A percentile compares a stretch with the other conserved stretches of the same genome.
These are phyloP conservation scores for Dendrothele bispora DNA, from an alignment of 768 basidiomycete genomes.

Conservation along the genomic window DNA sequence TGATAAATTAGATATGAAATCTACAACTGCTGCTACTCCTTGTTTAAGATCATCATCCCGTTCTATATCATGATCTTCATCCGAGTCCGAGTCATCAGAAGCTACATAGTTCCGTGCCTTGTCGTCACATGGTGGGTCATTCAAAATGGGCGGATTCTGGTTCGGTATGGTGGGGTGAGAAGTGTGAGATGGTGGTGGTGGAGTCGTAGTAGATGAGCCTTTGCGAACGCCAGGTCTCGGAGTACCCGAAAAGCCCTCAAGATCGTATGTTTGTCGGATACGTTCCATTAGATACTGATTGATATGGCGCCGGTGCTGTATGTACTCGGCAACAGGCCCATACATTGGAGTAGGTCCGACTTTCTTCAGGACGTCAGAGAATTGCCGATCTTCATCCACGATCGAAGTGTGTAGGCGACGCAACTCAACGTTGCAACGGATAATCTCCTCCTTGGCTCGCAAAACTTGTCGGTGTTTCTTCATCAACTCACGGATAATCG, in stretches of 20 bases:
- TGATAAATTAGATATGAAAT: constrained; percentile 3
- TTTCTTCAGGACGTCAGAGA: not conserved
- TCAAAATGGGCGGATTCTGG: not conserved
- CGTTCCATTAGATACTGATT: not conserved
- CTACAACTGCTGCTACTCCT: not conserved
- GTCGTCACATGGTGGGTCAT: not conserved
- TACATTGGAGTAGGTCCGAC: not conserved
- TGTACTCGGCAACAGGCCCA: not conserved
- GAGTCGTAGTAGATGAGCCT: not conserved
- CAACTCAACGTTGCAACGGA: constrained; percentile 30
- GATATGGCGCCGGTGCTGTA: not conserved
- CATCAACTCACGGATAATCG: constrained; percentile 19
- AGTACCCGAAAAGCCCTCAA: not conserved
- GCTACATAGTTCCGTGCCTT: not conserved
- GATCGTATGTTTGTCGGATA: constrained; percentile 2
- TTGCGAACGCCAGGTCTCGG: not conserved
- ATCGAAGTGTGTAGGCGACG: constrained; percentile 22
- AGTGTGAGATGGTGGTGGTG: not conserved
- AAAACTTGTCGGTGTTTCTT: constrained; percentile 26
- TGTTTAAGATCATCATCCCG: constrained; percentile 3
- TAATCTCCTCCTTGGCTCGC: constrained; percentile 30
- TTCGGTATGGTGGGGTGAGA: no score
- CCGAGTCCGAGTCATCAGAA: not conserved
- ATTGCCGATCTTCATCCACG: constrained; percentile 17
- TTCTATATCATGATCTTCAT: not conserved